A percentile compares a stretch with the other conserved stretches of the same genome.
Evolutionary conservation across 768 basidiomycete species (phyloP).

Genomic region (Lepiota brunneoincarnata): DNA sequence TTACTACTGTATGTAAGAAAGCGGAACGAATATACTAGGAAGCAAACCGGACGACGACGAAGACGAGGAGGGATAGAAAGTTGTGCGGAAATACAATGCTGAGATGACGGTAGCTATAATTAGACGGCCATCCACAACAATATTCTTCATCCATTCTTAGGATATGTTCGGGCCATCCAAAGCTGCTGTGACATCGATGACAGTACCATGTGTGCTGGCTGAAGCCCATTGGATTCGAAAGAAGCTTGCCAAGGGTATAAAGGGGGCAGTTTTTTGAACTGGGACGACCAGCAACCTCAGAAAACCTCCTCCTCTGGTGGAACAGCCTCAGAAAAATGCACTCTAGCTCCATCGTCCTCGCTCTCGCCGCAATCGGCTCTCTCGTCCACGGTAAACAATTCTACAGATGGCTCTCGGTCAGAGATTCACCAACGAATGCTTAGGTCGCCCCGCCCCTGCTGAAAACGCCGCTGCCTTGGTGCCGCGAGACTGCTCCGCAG

Average conservation of each 20-base stretch:
- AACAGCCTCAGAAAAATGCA: neutral
- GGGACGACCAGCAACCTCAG: neutral
- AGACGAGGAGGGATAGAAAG: too few species aligned
- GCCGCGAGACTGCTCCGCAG: constrained; percentile 22
- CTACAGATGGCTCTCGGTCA: too few species aligned
- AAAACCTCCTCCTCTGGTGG: neutral
- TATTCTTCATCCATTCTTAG: constrained; percentile 5
- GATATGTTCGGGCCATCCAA: neutral
- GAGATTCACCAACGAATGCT: neutral
- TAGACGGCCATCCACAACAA: too few species aligned
- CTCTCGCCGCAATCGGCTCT: neutral
- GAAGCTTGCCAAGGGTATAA: constrained; percentile 1
- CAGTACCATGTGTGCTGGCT: constrained; percentile 5
- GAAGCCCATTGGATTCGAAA: constrained; percentile 6
- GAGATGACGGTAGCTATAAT: too few species aligned
- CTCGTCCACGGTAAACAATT: constrained; percentile 4
- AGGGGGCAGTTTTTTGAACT: neutral
- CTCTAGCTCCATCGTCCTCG: constrained; percentile 1
- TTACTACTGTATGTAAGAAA: too few species aligned
- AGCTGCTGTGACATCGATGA: neutral
- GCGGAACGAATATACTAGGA: too few species aligned
- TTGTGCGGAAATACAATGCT: too few species aligned
- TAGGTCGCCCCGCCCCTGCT: constrained; percentile 6
- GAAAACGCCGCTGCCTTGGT: constrained; percentile 8
- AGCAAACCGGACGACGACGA: too few species aligned